phyloP scores from a whole-genome alignment of 1,139 yeast species.

The Yamadazyma songkhlaensis region DNA sequence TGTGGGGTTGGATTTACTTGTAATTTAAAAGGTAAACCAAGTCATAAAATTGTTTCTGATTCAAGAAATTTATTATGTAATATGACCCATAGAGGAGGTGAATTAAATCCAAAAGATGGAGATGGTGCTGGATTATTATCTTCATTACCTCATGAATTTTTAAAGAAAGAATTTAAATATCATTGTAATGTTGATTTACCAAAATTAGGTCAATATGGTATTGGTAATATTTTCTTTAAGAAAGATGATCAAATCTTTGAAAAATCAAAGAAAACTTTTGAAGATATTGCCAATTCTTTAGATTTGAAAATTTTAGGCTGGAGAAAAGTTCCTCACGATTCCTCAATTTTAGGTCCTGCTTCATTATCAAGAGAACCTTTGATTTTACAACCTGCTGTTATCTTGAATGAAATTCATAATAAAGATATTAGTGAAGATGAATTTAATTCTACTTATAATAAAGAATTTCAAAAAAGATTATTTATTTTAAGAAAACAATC shows the following conservation, averaged over 20 bases:
- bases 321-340: slow-evolving; percentile 96
- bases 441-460: slow-evolving; percentile 56
- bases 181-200: slow-evolving; percentile 64
- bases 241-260: slow-evolving; percentile 67
- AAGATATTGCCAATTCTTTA: slow-evolving; percentile 69
- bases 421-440: slow-evolving; percentile 45
- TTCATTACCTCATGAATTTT: slow-evolving; percentile 86
- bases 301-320: slow-evolving; percentile 87
- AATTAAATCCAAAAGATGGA: slow-evolving; percentile 94
- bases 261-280: slow-evolving; percentile 74
- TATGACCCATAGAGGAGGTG: slow-evolving; percentile 99
- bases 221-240: slow-evolving; percentile 90
- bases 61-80: slow-evolving; percentile 86
- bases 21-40: slow-evolving; percentile 81
- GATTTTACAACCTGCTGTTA: slow-evolving; percentile 85
- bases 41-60: slow-evolving; percentile 93
- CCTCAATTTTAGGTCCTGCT: slow-evolving; percentile 91
- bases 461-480: slow-evolving; percentile 76
- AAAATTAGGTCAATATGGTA: slow-evolving; percentile 83
- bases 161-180: slow-evolving; percentile 76
- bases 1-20: slow-evolving; percentile 99
- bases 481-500: slow-evolving; percentile 87
- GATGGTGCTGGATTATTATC: slow-evolving; percentile 98
- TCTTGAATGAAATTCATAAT: slow-evolving; percentile 58
- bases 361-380: slow-evolving; percentile 91